Evolutionary conservation across 2,329 filamentous ascomycete genomes (phyloP).

Genomic region (Dryadomyces quercus-mongolicae): DNA sequence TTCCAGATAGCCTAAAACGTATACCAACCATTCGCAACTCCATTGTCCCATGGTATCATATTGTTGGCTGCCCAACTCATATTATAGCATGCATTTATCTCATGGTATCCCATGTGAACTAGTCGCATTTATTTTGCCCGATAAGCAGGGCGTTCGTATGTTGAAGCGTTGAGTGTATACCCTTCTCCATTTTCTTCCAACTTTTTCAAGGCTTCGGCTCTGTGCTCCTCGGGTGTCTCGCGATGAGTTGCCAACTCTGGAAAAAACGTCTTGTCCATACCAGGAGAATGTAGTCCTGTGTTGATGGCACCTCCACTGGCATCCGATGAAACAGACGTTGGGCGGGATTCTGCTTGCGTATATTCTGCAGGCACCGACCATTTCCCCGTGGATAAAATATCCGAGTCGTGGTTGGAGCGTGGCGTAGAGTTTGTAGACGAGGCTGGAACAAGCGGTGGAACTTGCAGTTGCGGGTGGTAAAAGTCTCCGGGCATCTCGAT

Average conservation of each 20-base stretch:
- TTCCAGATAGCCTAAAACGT: too few relatives aligned
- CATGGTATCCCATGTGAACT: not conserved
- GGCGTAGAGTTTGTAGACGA: constrained; percentile 6
- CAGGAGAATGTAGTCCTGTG: constrained; percentile 24
- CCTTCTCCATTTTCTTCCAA: constrained; percentile 12
- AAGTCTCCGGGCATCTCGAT: constrained; percentile 37
- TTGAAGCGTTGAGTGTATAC: constrained; percentile 25
- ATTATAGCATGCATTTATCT: not conserved
- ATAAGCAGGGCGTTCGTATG: constrained; percentile 17
- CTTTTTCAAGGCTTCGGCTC: constrained; percentile 15
- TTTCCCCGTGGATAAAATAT: constrained; percentile 18
- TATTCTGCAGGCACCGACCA: constrained; percentile 24
- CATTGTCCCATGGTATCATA: too few relatives aligned
- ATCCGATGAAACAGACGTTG: constrained; percentile 23
- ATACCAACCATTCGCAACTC: too few relatives aligned
- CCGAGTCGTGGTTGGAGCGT: constrained; percentile 17
- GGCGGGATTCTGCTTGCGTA: constrained; percentile 17
- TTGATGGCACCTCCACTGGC: constrained; percentile 15
- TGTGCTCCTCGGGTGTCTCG: constrained; percentile 33
- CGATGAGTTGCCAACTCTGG: constrained; percentile 33
- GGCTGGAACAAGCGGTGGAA: constrained; percentile 3
- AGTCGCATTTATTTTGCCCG: not conserved
- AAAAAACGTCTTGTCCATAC: constrained; percentile 26
- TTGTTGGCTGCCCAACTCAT: too few relatives aligned
- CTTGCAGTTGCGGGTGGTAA: constrained; percentile 24